Conservation (phyloP, 768 basidiomycete species). For the Tylopilus cervinicoccineus region DNA sequence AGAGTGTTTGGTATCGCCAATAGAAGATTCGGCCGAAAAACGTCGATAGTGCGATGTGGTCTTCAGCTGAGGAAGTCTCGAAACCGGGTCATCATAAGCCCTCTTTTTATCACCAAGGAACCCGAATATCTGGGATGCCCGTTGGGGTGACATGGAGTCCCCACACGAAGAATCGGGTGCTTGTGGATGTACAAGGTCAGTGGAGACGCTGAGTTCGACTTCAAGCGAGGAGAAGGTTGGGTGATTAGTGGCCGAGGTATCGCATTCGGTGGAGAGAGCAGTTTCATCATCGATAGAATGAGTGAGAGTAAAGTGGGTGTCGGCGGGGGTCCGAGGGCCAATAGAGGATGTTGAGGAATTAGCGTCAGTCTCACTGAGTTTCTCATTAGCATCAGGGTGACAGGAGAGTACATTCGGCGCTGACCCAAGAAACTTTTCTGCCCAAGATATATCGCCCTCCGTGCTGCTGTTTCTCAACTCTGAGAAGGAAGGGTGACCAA, state of each 20-base stretch:
- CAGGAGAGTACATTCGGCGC: constrained; percentile 13
- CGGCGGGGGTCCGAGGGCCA: constrained; percentile 49
- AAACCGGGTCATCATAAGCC: constrained; percentile 33
- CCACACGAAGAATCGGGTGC: constrained; percentile 30
- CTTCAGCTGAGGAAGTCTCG: constrained; percentile 29
- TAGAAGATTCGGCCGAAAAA: constrained; percentile 22
- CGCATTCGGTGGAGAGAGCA: constrained; percentile 45
- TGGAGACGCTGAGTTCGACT: constrained; percentile 60
- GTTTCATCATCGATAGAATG: constrained; percentile 34
- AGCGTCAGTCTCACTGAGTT: constrained; percentile 42
- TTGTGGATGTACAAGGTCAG: constrained; percentile 34
- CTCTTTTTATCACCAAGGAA: constrained; percentile 56
- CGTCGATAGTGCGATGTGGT: constrained; percentile 17
- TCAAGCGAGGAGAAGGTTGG: constrained; percentile 66
- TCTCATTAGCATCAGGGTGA: constrained; percentile 8
- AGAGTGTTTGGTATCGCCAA: constrained; percentile 23
- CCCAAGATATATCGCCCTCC: constrained; percentile 84
- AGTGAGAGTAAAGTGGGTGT: constrained; percentile 36
- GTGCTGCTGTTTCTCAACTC: constrained; percentile 32
- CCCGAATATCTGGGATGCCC: constrained; percentile 72
- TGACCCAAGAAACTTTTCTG: constrained; percentile 69
- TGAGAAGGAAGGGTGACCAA: constrained; percentile 48
- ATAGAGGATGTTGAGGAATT: constrained; percentile 46
- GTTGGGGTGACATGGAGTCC: constrained; percentile 51
- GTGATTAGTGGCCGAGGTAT: constrained; percentile 36